Conservation (phyloP, 2,329 filamentous ascomycete genomes). For the Penicillium palitans region DNA sequence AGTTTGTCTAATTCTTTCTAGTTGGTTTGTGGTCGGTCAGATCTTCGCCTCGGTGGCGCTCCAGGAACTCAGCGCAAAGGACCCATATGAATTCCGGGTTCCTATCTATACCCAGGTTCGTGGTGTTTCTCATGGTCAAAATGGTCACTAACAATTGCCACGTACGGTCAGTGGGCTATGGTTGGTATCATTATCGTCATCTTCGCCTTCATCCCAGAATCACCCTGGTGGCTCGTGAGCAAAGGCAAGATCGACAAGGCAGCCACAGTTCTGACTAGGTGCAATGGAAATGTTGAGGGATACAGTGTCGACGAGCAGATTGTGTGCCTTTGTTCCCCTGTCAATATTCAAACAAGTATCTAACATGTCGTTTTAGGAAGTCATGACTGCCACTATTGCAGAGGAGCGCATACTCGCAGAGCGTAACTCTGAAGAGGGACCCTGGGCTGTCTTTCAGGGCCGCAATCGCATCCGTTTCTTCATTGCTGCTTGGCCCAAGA, state of each 20-base stretch:
- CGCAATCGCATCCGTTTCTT: slow-evolving; percentile 41
- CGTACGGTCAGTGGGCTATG: slow-evolving; percentile 43
- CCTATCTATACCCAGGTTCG: slow-evolving; percentile 47
- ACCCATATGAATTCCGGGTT: slow-evolving; percentile 40
- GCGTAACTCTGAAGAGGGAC: slow-evolving; percentile 29
- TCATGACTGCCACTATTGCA: slow-evolving; percentile 39
- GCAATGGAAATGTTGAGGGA: slow-evolving; percentile 33
- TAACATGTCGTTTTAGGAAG: slow-evolving; percentile 21
- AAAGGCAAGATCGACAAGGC: slow-evolving; percentile 37
- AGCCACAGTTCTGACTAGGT: slow-evolving; percentile 29
- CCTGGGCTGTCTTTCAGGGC: slow-evolving; percentile 41
- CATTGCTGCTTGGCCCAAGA: slow-evolving; percentile 44
- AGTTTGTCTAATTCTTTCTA: not conserved
- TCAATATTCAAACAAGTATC: not conserved
- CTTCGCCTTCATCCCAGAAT: slow-evolving; percentile 38
- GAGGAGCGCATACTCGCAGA: slow-evolving; percentile 36
- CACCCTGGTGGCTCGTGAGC: slow-evolving; percentile 44
- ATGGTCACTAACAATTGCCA: not conserved
- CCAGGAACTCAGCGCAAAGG: slow-evolving; percentile 33
- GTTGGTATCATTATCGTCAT: slow-evolving; percentile 45
- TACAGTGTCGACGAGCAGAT: slow-evolving; percentile 38
- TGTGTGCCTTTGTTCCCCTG: slow-evolving; percentile 15
- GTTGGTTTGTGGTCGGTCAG: slow-evolving; percentile 48
- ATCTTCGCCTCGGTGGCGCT: slow-evolving; percentile 48
- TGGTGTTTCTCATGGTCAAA: not conserved